These are phyloP conservation scores for Leccinum colubrinum DNA, from an alignment of 1,284 basidiomycete species.

Conservation along the genomic window DNA sequence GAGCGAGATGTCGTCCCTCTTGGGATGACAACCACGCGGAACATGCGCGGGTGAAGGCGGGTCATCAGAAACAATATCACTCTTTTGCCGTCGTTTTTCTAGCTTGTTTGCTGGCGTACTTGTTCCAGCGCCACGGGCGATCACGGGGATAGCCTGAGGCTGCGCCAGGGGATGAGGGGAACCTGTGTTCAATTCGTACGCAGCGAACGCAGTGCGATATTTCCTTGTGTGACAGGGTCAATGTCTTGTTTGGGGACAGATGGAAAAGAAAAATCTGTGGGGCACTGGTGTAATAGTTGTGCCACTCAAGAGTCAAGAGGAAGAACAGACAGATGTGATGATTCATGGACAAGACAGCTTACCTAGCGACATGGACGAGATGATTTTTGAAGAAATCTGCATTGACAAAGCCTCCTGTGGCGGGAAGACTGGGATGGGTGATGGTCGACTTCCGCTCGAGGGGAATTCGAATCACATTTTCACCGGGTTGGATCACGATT, in stretches of 20 bases:
- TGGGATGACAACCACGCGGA: constrained; percentile 1
- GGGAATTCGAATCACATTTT: constrained; percentile 16
- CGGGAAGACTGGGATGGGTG: neutral
- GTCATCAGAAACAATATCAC: neutral
- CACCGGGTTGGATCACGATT: neutral
- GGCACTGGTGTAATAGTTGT: neutral
- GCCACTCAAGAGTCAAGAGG: neutral
- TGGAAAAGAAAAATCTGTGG: neutral
- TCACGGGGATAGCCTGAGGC: constrained; percentile 8
- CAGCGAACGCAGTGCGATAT: constrained; percentile 34
- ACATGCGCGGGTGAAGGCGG: neutral
- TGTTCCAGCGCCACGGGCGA: constrained; percentile 1
- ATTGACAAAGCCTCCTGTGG: neutral
- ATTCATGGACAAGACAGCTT: constrained; percentile 2
- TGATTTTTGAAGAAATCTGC: constrained; percentile 16
- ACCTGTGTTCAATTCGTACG: constrained; percentile 41
- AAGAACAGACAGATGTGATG: neutral
- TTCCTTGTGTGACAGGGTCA: constrained; percentile 31
- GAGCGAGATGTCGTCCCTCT: constrained; percentile 26
- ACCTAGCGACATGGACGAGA: constrained; percentile 16
- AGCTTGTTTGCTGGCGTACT: neutral
- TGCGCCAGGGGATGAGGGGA: constrained; percentile 32
- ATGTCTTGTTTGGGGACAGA: neutral
- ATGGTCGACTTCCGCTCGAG: constrained; percentile 24
- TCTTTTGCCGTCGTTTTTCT: constrained; percentile 11